Base-by-base conservation (phyloP, 2,329 filamentous ascomycete species). In the Coniochaeta sp. region DNA sequence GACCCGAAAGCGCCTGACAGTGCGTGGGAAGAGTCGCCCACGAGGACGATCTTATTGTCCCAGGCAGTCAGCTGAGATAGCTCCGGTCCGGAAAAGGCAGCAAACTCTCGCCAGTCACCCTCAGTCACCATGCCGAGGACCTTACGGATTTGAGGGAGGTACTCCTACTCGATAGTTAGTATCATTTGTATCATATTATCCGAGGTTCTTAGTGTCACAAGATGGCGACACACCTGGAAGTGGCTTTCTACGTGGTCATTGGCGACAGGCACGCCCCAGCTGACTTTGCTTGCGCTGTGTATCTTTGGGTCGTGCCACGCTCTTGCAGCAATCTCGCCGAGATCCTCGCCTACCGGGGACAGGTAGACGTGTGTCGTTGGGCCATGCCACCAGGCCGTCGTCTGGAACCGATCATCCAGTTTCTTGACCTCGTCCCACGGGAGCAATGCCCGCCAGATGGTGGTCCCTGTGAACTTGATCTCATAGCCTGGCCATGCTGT, bases 21-120 rank as follows among this genome's bases (percentile, higher is more conserved):
- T 0, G 81, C 78, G 66, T 85, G 82, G 1, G 79, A 83, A 0
- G 81, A 76, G 63, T 84, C 81, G 9, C 81, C 82, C 0, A 84
- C 75, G 4, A 84, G 72, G 8, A 78, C 81, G 3, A 83, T 64
- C 58, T 76, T 77, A 72, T 64, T 47, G 42, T 47, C 24, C 59
- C 59, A 58, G 1, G 62, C 57, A 10, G 69, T 65, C 1, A 73
- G 63, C 7, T 60, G 64, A 8, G 67, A 66, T 1, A 73, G 65
- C 14, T 68, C 62, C 0, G 65, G 65, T 0, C 67, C 69, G 0
- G 65, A 67, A 57, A 73, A 72, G 3, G 65, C 57, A 9, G 62
- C 63, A 40, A 65, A 66, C 40, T 65, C 62, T n/a, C 59, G 58
- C 55, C 59, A 61, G 30, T 47, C 42, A 32, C 50, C 59, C 57